A percentile compares a stretch with the other conserved stretches of the same genome.
These are phyloP conservation scores for Monilinia polystroma DNA, from an alignment of 2,329 filamentous ascomycete genomes.

Conservation along the genomic window DNA sequence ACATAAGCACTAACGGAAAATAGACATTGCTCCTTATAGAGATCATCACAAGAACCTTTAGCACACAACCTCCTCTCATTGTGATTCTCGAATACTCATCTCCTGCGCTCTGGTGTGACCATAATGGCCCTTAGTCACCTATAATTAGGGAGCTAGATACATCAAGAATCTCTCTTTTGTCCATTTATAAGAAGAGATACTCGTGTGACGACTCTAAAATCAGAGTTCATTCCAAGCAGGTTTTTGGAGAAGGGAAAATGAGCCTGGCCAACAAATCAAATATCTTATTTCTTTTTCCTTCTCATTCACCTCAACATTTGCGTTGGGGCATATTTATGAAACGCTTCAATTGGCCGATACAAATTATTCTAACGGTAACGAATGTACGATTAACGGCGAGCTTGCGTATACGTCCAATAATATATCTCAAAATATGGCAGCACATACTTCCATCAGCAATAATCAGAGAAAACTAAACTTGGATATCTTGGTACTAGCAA, in stretches of 20 bases:
- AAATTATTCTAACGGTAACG: background rate
- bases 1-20: accelerated
- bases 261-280: background rate
- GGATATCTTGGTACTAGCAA: background rate
- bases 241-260: background rate
- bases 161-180: accelerated
- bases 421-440: too few species aligned
- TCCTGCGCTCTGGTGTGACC: background rate
- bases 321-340: background rate
- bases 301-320: background rate
- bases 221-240: background rate
- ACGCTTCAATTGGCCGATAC: background rate
- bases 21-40: background rate
- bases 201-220: too few species aligned
- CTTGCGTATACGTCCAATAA: too few species aligned
- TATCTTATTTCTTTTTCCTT: background rate
- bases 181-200: background rate
- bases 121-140: background rate
- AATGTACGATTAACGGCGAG: too few species aligned
- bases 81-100: too few species aligned
- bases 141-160: background rate
- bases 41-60: background rate
- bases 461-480: too few species aligned
- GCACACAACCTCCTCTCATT: background rate
- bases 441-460: too few species aligned